These are phyloP conservation scores for Termitomyces sp. DNA, from an alignment of 768 basidiomycete species.

Conservation along the genomic window DNA sequence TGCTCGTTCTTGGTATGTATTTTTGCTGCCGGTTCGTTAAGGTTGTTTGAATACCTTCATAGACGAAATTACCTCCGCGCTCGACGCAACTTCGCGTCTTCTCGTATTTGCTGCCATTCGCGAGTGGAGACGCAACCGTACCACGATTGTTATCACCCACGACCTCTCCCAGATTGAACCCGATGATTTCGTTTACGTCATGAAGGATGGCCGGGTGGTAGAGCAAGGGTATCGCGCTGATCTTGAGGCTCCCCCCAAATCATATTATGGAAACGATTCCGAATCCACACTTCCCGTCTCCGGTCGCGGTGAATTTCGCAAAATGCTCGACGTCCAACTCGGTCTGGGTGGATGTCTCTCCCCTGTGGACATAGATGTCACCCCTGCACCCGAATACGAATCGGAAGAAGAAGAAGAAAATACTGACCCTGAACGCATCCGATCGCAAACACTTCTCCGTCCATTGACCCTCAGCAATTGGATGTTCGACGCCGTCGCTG, in stretches of 20 bases:
- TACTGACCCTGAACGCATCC: slow-evolving; percentile 20
- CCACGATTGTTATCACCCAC: slow-evolving; percentile 93
- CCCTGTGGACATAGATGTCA: slow-evolving; percentile 40
- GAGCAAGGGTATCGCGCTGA: slow-evolving; percentile 87
- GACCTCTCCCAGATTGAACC: slow-evolving; percentile 78
- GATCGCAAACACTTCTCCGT: slow-evolving; percentile 38
- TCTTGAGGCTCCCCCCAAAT: slow-evolving; percentile 44
- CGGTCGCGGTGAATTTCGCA: slow-evolving; percentile 59
- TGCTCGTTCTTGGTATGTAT: slow-evolving; percentile 83
- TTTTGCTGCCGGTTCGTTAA: background rate
- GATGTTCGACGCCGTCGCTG: slow-evolving; percentile 80
- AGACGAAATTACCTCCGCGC: slow-evolving; percentile 80
- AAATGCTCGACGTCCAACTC: slow-evolving; percentile 58
- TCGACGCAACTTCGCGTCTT: slow-evolving; percentile 83
- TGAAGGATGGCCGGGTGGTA: slow-evolving; percentile 72
- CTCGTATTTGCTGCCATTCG: slow-evolving; percentile 74
- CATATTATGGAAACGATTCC: background rate
- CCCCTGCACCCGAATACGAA: slow-evolving; percentile 23
- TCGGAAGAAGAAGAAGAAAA: slow-evolving; percentile 26
- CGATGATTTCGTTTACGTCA: slow-evolving; percentile 88
- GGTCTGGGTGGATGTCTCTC: slow-evolving; percentile 46
- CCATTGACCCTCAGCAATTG: slow-evolving; percentile 68
- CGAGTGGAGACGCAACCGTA: slow-evolving; percentile 69
- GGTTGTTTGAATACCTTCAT: slow-evolving; percentile 2
- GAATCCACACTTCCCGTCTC: slow-evolving; percentile 12